A percentile compares a stretch with the other conserved stretches of the same genome.
These are phyloP conservation scores for Apophysomyces trapeziformis DNA, from an alignment of 371 early-diverging fungal genomes.

Conservation along the genomic window DNA sequence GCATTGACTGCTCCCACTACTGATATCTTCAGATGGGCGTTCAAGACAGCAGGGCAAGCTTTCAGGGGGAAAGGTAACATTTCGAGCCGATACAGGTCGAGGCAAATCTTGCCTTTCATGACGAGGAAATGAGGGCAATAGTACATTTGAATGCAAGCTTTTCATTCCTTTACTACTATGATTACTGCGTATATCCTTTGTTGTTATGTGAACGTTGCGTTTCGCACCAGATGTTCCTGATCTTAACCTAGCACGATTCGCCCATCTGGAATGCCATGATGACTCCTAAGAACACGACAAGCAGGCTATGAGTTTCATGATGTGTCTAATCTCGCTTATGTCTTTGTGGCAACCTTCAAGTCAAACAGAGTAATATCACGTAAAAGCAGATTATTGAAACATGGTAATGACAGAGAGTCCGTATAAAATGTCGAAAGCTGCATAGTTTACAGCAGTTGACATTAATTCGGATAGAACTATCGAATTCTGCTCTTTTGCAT, in stretches of 20 bases:
- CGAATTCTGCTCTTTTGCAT: too few relatives aligned
- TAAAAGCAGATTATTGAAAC: background rate
- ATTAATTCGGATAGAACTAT: too few relatives aligned
- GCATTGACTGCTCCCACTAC: background rate
- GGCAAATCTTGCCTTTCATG: background rate
- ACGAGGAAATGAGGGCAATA: background rate
- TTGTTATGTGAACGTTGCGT: background rate
- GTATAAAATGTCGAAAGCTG: constrained; percentile 3
- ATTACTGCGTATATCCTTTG: background rate
- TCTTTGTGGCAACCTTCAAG: background rate
- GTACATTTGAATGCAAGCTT: background rate
- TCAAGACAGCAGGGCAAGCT: background rate
- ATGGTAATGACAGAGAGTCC: background rate
- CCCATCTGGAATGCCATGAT: too few relatives aligned
- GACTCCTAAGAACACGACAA: background rate
- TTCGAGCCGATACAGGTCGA: background rate
- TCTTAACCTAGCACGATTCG: too few relatives aligned
- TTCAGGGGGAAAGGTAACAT: constrained; percentile 1
- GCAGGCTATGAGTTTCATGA: background rate
- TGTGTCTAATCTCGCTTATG: background rate
- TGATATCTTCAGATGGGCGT: background rate
- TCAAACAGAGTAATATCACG: background rate
- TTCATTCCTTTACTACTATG: background rate
- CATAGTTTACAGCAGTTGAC: background rate
- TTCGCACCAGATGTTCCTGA: too few relatives aligned